Evolutionary conservation across 1,284 basidiomycete genomes (phyloP), one percentile per base, ranked within the genome.

Genomic region (Mycosarcoma maydis): DNA sequence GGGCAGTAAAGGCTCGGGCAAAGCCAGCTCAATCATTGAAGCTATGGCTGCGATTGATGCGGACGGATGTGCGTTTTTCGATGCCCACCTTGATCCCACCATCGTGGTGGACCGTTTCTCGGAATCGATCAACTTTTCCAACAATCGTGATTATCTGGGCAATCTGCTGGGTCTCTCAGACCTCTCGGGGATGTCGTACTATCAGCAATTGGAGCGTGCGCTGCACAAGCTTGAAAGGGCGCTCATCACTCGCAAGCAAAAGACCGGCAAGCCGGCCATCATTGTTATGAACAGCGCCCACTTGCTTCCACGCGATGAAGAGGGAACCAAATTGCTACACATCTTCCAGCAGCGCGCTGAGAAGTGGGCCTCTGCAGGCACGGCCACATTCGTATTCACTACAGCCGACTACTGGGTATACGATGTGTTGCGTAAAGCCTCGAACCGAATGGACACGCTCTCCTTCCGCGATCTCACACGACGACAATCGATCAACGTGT

Each of bases 291-390:
- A 77, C 61, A 57, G 49, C 24, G 71, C 73, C 3, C 77, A 79
- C 39, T 62, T 79, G 11, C 48, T 79, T 8, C 71, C 73, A 4
- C 52, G 65, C 17, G 77, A 77, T 37, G 75, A 77, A 23, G 75
- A 78, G 40, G 77, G 75, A 0, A 60, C 57, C 34, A 74, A 70
- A 49, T 40, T 79, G 43, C 49, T 79, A 23, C 64, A 66, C 39
- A 67, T 77, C 39, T 77, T 79, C 52, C 77, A 79, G 49, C 77
- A 79, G 50, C 55, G 77, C 14, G 77, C 77, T 7, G 77, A 79
- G 53, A 73, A 72, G 56, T 79, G 77, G 77, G 75, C 77, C 0
- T 57, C 57, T 11, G 73, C 73, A 22, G 77, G 77, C 27, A 72
- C 71, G 7, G 71, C 72, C 3, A 79, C 77, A 0, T 76, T 79